Conservation (phyloP, 75 land plant genomes). For the Pinus tabuliformis region DNA sequence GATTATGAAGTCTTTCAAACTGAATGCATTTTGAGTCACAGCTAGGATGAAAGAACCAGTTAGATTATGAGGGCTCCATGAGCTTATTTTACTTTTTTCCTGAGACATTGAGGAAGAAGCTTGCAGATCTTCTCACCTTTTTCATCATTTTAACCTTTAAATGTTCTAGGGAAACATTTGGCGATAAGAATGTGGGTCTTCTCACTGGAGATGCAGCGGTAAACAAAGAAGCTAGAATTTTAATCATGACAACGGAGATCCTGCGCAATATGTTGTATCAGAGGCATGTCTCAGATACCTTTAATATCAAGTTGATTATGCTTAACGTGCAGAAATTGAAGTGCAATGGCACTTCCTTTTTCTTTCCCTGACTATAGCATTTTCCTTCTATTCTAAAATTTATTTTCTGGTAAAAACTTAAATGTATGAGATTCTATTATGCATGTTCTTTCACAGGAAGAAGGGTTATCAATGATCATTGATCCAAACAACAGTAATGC, state of each 20-base stretch:
- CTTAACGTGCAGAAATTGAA: not conserved
- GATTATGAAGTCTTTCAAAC: not conserved
- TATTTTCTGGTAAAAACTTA: not conserved
- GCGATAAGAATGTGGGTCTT: conserved; percentile 86
- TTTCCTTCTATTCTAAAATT: not conserved
- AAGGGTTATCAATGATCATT: not conserved
- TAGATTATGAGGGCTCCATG: not conserved
- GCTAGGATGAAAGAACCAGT: not conserved
- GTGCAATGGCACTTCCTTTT: not conserved
- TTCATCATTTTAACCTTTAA: not conserved
- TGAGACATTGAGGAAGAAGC: not conserved
- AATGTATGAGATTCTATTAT: not conserved
- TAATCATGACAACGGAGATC: conserved; percentile 99
- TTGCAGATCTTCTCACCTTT: not conserved
- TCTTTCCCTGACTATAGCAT: not conserved
- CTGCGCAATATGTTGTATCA: conserved; percentile 95
- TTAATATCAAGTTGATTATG: not conserved
- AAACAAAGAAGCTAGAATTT: conserved; percentile 83
- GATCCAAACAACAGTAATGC: not conserved
- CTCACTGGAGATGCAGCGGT: conserved; percentile 93
- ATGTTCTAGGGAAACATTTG: conserved; percentile 71
- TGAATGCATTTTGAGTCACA: not conserved
- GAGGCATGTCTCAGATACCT: conserved; percentile 40
- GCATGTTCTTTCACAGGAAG: not conserved
- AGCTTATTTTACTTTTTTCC: not conserved